Conservation (phyloP, 768 basidiomycete genomes). For the Leucocoprinus sp. region DNA sequence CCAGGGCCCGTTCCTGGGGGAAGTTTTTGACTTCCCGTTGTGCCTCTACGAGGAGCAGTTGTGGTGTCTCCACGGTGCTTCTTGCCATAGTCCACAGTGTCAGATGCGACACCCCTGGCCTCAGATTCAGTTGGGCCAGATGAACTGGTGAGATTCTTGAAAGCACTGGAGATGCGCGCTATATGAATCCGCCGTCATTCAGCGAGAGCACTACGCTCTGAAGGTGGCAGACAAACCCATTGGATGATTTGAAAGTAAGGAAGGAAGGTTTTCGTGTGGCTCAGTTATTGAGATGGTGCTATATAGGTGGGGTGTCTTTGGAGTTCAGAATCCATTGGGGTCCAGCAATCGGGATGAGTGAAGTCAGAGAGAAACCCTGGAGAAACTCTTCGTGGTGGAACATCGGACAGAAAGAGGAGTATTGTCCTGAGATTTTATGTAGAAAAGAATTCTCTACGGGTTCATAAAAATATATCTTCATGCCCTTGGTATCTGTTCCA, state of each 20-base stretch:
- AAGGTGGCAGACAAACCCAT: background rate
- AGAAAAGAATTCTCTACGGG: background rate
- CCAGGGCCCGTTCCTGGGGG: constrained; percentile 18
- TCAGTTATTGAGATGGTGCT: background rate
- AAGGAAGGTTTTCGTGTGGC: background rate
- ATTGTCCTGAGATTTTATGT: background rate
- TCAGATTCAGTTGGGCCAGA: background rate
- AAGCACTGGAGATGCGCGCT: background rate
- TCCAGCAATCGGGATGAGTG: constrained; percentile 1
- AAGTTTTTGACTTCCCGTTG: constrained; percentile 8
- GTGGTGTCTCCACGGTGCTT: background rate
- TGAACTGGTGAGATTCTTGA: background rate
- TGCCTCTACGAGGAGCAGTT: background rate
- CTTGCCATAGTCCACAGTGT: background rate
- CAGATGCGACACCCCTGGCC: background rate
- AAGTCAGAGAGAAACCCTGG: constrained; percentile 4
- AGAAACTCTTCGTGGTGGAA: constrained; percentile 6
- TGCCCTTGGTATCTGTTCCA: background rate
- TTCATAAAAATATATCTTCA: background rate
- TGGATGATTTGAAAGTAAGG: background rate
- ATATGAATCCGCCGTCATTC: background rate
- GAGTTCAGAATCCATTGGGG: background rate
- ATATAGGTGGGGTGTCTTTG: constrained; percentile 7
- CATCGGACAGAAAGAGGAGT: background rate
- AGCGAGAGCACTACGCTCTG: background rate